Base-by-base conservation (phyloP, 352 stramenopile genomes). In the Pythium dissimile region DNA sequence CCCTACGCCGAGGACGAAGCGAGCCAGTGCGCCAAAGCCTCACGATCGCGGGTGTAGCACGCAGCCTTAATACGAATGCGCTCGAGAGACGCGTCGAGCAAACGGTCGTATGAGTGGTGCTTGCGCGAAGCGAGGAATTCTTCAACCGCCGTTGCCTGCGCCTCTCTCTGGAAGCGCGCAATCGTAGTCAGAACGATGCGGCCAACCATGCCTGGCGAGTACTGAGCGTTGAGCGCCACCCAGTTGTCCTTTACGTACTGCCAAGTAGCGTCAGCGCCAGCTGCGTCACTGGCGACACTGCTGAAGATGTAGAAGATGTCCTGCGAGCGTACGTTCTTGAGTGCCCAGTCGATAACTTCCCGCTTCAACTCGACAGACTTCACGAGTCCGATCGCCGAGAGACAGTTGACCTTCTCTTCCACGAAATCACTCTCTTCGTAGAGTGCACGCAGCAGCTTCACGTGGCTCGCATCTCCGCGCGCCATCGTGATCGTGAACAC, bases 261-360 rank as follows among this genome's bases (percentile, higher is more conserved):
- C 86, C 84, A 94, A 23, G 77, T 72, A 21, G 80, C 69, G 21
- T 61, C 51, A 1, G 79, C 76, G 28, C 76, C 86, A 21, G 59
- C 60, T 24, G 67, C 64, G 48, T 92, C 81, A 18, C 68, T 62
- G 1, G 80, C 77, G n/a, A 96, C 80, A 42, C 82, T 88, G 34
- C 56, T 68, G 44, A 95, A 93, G 2, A 86, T 54, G 58, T 84
- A 88, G 54, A 89, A 75, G 43, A 89, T 94, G 60, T 96, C 84
- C 67, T 95, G 84, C 32, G 73, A 84, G 20, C 83, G 80, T n/a
- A 96, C 84, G 50, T 42, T 72, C 59, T 75, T 73, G 21, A 89
- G 59, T 8, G 75, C 67, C 75, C 81, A 96, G 37, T 80, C 52
- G 35, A 96, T 75, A 23, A 87, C 77, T 38, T 81, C 69, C 32